A percentile compares a stretch with the other conserved stretches of the same genome.
These are phyloP conservation scores for Amesomyces nigricolor DNA, from an alignment of 2,329 filamentous ascomycete species.

Conservation along the genomic window DNA sequence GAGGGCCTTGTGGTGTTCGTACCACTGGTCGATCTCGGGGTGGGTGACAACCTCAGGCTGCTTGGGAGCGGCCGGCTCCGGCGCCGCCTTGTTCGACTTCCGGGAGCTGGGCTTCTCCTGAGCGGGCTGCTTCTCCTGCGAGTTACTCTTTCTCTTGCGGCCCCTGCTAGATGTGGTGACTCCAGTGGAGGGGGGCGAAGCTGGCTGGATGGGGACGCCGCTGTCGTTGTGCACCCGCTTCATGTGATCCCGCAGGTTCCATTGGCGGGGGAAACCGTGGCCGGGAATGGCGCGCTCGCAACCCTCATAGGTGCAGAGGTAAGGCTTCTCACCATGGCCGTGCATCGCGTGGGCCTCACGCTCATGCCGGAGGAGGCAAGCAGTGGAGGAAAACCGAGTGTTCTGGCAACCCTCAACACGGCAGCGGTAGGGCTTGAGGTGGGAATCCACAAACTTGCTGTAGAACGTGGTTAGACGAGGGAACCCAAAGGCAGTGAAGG, in stretches of 20 bases:
- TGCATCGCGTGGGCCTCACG: conserved; percentile 94
- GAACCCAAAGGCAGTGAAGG: conserved; percentile 22
- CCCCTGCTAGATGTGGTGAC: conserved; percentile 38
- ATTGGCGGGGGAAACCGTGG: conserved; percentile 88
- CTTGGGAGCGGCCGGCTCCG: conserved; percentile 26
- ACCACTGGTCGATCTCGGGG: conserved; percentile 43
- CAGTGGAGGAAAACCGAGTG: conserved; percentile 88
- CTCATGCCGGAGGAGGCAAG: conserved; percentile 89
- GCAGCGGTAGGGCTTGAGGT: conserved; percentile 94
- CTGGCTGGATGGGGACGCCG: conserved; percentile 23
- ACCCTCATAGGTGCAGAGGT: conserved; percentile 79
- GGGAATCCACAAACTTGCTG: conserved; percentile 96
- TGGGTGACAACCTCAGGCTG: conserved; percentile 19
- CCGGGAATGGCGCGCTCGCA: conserved; percentile 78
- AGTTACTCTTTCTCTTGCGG: conserved; percentile 55
- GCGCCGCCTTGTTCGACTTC: conserved; percentile 40
- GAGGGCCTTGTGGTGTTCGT: conserved; percentile 58
- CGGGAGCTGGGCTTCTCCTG: conserved; percentile 38
- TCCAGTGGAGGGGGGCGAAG: conserved; percentile 38
- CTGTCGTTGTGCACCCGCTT: conserved; percentile 75
- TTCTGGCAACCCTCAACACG: conserved; percentile 78
- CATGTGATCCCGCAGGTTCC: conserved; percentile 98
- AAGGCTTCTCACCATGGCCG: conserved; percentile 87
- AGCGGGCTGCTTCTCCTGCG: conserved; percentile 32
- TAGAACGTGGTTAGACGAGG: conserved; percentile 18